Percentiles rank a stretch among this genome's conserved stretches.
These are phyloP conservation scores for Mycena leptocephala DNA, from an alignment of 768 basidiomycete species.

Conservation along the genomic window DNA sequence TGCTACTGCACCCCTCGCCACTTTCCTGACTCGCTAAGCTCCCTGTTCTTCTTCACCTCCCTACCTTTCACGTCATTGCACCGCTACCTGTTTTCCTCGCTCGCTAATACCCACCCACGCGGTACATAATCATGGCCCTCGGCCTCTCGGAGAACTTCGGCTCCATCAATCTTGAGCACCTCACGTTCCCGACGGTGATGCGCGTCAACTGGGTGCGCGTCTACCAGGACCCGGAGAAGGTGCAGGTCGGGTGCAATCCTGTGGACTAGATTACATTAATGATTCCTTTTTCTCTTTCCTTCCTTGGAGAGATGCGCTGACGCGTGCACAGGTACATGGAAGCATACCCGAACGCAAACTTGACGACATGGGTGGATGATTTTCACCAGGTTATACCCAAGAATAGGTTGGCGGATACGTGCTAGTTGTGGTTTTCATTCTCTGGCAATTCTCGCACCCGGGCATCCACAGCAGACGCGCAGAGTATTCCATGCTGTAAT, in stretches of 20 bases:
- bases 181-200: slow-evolving; percentile 77
- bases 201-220: too few species aligned
- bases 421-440: slow-evolving; percentile 18
- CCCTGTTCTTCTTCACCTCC: background rate
- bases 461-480: background rate
- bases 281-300: slow-evolving; percentile 54
- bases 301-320: background rate
- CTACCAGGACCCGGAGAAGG: slow-evolving; percentile 67
- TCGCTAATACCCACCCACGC: slow-evolving; percentile 50
- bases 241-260: slow-evolving; percentile 85
- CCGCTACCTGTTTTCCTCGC: background rate
- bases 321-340: slow-evolving; percentile 58
- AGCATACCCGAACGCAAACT: slow-evolving; percentile 70
- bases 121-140: slow-evolving; percentile 89
- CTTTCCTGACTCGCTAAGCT: too few species aligned
- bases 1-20: too few species aligned
- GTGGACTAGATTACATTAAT: slow-evolving; percentile 77
- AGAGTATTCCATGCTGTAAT: slow-evolving; percentile 8
- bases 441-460: background rate
- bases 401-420: too few species aligned
- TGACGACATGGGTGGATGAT: slow-evolving; percentile 62
- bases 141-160: slow-evolving; percentile 90
- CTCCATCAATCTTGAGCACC: slow-evolving; percentile 74
- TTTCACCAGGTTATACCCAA: too few species aligned
- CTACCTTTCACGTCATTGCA: background rate